These are phyloP conservation scores for Clarireedia hainanense DNA, from an alignment of 2,329 filamentous ascomycete genomes.

Conservation along the genomic window DNA sequence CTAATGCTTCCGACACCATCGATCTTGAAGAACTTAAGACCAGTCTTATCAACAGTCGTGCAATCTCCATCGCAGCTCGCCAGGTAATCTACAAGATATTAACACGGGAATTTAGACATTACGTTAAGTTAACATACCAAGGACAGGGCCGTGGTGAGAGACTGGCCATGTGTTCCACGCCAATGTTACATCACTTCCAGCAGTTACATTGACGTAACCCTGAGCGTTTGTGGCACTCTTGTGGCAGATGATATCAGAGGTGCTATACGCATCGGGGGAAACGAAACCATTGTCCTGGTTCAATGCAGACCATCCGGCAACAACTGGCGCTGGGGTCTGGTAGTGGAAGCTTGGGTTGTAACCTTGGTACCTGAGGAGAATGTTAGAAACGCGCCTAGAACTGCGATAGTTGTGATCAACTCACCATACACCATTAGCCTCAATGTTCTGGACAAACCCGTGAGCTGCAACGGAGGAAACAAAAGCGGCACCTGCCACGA, in stretches of 20 bases:
- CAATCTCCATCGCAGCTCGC: conserved; percentile 32
- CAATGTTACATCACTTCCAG: conserved; percentile 39
- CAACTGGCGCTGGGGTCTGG: conserved; percentile 29
- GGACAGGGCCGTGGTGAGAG: conserved; percentile 35
- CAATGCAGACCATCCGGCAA: conserved; percentile 45
- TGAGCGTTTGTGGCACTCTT: conserved; percentile 34
- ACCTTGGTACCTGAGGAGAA: neutral
- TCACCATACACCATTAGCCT: conserved; percentile 6
- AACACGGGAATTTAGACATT: neutral
- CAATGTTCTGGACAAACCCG: neutral
- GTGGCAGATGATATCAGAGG: conserved; percentile 43
- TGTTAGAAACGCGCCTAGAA: too few relatives aligned
- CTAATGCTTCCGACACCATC: conserved; percentile 32
- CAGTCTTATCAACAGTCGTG: conserved; percentile 32
- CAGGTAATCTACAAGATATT: conserved; percentile 20
- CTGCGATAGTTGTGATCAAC: neutral
- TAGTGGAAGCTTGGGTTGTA: conserved; percentile 6
- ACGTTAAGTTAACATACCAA: neutral
- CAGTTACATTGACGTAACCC: conserved; percentile 35
- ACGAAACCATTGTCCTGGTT: conserved; percentile 43
- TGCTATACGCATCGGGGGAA: conserved; percentile 36
- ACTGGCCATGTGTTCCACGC: conserved; percentile 43
- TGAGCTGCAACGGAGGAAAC: conserved; percentile 4
- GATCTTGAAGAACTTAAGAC: conserved; percentile 37
- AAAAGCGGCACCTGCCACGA: conserved; percentile 6